Base-by-base conservation (phyloP, 1,284 basidiomycete genomes). In the Ganoderma lucidum region DNA sequence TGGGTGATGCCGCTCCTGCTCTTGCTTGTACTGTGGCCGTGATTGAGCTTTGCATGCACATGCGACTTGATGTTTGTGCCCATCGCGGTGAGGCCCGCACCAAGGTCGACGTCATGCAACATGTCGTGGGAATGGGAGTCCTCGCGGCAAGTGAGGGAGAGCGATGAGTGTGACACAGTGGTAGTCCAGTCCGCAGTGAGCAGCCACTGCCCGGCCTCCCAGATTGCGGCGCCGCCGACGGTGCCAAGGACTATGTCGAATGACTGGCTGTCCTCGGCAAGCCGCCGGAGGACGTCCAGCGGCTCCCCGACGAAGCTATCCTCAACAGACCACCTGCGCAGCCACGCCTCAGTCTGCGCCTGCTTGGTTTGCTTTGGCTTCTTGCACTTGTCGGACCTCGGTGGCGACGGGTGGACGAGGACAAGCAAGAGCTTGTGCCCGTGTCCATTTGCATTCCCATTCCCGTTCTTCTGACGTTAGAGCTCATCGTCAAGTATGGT, bases 231-330 rank as follows among this genome's bases (percentile, higher is more conserved):
- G 15, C 95, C 94, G 12, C 95, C 95, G 28, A 93, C 81, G 1
- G 92, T 93, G 78, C 96, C 95, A 66, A 96, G 79, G 3, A 97
- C 86, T 35, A 90, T 90, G 78, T 96, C 93, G 77, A 95, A 93
- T 64, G 85, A 82, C 69, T 89, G 86, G 10, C 84, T 86, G 68
- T 89, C 86, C 64, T 83, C 85, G 39, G 81, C 82, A 44, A 92
- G 78, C 55, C 84, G 80, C 55, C 86, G 84, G 32, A 93, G 80
- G n/a, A 89, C 84, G 51, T 84, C 81, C 8, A 87, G 81, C 37
- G 87, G 83, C 19, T 88, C 87, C 1, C 85, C 87, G 71, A 91
- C 88, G 30, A 90, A 84, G 19, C 92, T 85, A 74, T 91, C 90
- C 71, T 90, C 87, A 2, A 84, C 90, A 63, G 90, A 91, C 89